These are phyloP conservation scores for Euphorbia schlechtendalii DNA, from an alignment of 441 rosid genomes.

Conservation along the genomic window DNA sequence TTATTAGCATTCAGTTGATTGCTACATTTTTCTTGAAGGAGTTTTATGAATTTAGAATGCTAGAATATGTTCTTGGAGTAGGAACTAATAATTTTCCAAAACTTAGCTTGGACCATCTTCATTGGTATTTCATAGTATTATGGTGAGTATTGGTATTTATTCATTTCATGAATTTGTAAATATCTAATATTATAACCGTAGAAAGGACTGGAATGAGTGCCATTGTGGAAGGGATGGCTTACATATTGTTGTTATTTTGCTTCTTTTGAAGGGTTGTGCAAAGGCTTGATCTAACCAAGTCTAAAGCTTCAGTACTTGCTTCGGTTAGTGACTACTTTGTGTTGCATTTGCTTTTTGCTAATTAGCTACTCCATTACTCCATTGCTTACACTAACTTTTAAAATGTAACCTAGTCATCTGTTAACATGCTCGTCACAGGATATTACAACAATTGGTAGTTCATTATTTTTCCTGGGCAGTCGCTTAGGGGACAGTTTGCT, in stretches of 20 bases:
- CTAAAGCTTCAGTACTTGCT: slow-evolving; percentile 96
- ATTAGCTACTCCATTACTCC: slow-evolving; percentile 9
- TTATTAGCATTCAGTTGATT: slow-evolving; percentile 1
- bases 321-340: slow-evolving; percentile 58
- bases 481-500: slow-evolving; percentile 98
- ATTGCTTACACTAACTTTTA: slow-evolving; percentile 6
- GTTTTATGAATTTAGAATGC: slow-evolving; percentile 3
- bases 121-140: neutral
- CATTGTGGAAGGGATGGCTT: slow-evolving; percentile 7
- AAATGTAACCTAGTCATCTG: slow-evolving; percentile 16
- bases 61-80: neutral
- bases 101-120: neutral
- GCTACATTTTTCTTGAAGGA: neutral
- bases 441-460: slow-evolving; percentile 74
- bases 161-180: too few species aligned
- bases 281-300: slow-evolving; percentile 94
- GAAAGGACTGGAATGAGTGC: slow-evolving; percentile 6
- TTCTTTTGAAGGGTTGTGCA: slow-evolving; percentile 77
- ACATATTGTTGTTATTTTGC: slow-evolving; percentile 20
- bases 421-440: slow-evolving; percentile 48
- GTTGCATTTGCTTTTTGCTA: slow-evolving; percentile 17
- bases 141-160: neutral
- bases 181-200: neutral
- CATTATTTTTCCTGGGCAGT: slow-evolving; percentile 86
- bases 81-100: neutral